Percentiles rank a stretch among this genome's conserved stretches.
These are phyloP conservation scores for Ceratocystis destructans DNA, from an alignment of 2,329 filamentous ascomycete genomes.

Conservation along the genomic window DNA sequence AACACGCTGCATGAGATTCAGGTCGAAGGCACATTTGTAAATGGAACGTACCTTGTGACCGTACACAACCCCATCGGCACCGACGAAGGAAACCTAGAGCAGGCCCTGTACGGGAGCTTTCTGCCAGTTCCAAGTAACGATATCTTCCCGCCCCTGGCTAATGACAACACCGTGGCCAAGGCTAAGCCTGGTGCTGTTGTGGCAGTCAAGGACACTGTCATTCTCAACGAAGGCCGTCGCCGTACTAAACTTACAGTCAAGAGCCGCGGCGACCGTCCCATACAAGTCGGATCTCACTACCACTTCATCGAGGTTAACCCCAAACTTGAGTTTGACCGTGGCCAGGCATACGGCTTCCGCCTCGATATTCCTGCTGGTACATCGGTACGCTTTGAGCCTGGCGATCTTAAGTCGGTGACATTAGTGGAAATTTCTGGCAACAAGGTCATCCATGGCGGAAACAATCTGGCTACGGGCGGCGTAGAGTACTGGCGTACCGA, in stretches of 20 bases:
- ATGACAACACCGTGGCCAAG: slow-evolving; percentile 31
- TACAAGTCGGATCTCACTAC: slow-evolving; percentile 90
- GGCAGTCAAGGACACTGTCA: slow-evolving; percentile 51
- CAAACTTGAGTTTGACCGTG: slow-evolving; percentile 74
- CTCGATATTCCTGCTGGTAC: slow-evolving; percentile 86
- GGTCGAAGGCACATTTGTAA: slow-evolving; percentile 86
- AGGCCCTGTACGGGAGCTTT: slow-evolving; percentile 82
- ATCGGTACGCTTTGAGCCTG: slow-evolving; percentile 85
- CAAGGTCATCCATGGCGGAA: slow-evolving; percentile 71
- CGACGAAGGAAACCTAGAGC: slow-evolving; percentile 74
- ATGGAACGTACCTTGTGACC: slow-evolving; percentile 85
- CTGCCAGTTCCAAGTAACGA: slow-evolving; percentile 60
- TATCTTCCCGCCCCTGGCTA: slow-evolving; percentile 51
- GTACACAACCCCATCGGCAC: slow-evolving; percentile 79
- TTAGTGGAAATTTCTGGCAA: slow-evolving; percentile 78
- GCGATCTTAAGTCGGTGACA: slow-evolving; percentile 78
- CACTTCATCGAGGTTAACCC: slow-evolving; percentile 95
- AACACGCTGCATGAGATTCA: slow-evolving; percentile 70
- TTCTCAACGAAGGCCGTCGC: slow-evolving; percentile 59
- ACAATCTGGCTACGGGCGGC: slow-evolving; percentile 58
- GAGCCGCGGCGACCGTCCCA: slow-evolving; percentile 76
- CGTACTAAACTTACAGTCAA: slow-evolving; percentile 64
- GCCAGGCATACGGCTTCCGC: slow-evolving; percentile 67
- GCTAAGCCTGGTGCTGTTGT: slow-evolving; percentile 71
- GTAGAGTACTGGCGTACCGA: slow-evolving; percentile 51